Evolutionary conservation across 257 asterid species (phyloP).

Genomic region (Salvia hispanica): DNA sequence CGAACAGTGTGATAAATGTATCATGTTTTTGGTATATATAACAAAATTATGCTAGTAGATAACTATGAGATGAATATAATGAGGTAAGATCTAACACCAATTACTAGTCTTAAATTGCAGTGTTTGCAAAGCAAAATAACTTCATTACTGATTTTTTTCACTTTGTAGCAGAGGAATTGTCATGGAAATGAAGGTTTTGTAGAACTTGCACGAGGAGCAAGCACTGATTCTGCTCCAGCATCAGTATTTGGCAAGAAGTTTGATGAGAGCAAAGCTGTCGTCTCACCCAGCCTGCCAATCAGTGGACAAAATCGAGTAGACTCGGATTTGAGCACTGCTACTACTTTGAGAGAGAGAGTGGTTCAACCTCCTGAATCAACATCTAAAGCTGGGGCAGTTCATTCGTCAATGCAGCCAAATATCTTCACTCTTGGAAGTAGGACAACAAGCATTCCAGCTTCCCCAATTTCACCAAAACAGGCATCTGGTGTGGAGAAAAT

Average conservation of each 20-base stretch:
- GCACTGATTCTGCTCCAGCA: slow-evolving; percentile 51
- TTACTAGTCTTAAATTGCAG: background rate
- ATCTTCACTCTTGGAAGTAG: slow-evolving; percentile 42
- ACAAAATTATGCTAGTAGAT: background rate
- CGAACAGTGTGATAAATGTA: background rate
- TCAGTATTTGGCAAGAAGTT: slow-evolving; percentile 51
- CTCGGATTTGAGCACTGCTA: slow-evolving; percentile 54
- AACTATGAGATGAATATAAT: slow-evolving; percentile 1
- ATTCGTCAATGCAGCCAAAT: slow-evolving; percentile 41
- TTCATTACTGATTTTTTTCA: slow-evolving; percentile 19
- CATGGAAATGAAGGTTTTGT: slow-evolving; percentile 55
- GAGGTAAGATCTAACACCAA: background rate
- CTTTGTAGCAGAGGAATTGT: slow-evolving; percentile 54
- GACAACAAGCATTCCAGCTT: slow-evolving; percentile 37
- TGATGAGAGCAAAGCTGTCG: slow-evolving; percentile 51
- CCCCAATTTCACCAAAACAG: slow-evolving; percentile 50
- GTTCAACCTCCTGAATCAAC: slow-evolving; percentile 45
- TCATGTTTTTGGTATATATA: background rate
- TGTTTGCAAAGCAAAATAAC: background rate
- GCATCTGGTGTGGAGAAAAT: slow-evolving; percentile 45
- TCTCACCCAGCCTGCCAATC: slow-evolving; percentile 48
- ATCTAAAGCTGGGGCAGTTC: slow-evolving; percentile 43
- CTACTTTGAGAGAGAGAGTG: slow-evolving; percentile 50
- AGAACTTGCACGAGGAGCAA: slow-evolving; percentile 53
- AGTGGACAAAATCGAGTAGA: slow-evolving; percentile 64